A percentile compares a stretch with the other conserved stretches of the same genome.
Conservation (phyloP, 768 basidiomycete species). For the Fistulinella prunicolor region DNA sequence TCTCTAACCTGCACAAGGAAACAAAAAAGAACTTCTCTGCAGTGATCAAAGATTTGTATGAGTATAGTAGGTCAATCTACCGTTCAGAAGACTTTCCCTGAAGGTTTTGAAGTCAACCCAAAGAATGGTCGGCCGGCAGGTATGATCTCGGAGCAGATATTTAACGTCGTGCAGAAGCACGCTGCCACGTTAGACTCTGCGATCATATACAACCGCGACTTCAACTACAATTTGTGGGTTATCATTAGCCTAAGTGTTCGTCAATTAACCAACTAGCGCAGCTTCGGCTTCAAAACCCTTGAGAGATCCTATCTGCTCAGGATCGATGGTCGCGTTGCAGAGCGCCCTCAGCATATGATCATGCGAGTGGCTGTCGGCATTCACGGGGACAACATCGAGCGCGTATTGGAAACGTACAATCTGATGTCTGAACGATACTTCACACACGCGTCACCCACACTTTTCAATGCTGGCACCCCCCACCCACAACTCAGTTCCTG, state of each 20-base stretch:
- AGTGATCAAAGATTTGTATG: conserved; percentile 87
- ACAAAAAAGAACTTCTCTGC: conserved; percentile 96
- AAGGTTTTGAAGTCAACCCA: conserved; percentile 70
- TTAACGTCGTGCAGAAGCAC: conserved; percentile 77
- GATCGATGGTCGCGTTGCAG: conserved; percentile 91
- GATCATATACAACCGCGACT: conserved; percentile 97
- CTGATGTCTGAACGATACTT: conserved; percentile 99
- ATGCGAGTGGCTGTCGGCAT: conserved; percentile 99
- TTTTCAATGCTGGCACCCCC: conserved; percentile 98
- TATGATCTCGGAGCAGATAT: conserved; percentile 90
- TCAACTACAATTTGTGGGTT: conserved; percentile 90
- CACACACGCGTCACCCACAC: conserved; percentile 95
- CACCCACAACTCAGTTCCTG: conserved; percentile 94
- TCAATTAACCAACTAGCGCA: conserved; percentile 24
- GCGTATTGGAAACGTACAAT: conserved; percentile 87
- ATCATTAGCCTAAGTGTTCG: not conserved
- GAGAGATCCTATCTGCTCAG: conserved; percentile 97
- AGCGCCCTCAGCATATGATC: conserved; percentile 98
- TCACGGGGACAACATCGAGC: conserved; percentile 86
- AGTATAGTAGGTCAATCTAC: conserved; percentile 60
- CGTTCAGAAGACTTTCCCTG: not conserved
- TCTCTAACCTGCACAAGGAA: conserved; percentile 98
- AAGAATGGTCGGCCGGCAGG: conserved; percentile 85
- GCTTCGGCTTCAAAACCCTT: conserved; percentile 99
- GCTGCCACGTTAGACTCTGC: conserved; percentile 85